phyloP scores from a whole-genome alignment of 257 asterid species.

The Ligustrum vulgare region DNA sequence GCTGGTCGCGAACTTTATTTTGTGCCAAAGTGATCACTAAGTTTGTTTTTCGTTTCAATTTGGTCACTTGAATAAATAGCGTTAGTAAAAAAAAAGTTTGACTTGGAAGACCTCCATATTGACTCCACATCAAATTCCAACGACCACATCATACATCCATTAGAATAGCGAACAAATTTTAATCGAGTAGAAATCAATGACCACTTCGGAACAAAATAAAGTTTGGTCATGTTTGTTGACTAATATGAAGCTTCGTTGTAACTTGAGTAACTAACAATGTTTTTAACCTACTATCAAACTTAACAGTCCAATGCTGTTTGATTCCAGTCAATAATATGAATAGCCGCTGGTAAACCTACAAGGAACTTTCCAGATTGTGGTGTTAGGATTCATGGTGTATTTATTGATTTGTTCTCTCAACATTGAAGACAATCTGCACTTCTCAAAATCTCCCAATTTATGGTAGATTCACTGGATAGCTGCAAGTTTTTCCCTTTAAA shows the following conservation, averaged over 20 bases:
- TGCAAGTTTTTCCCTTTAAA: background rate
- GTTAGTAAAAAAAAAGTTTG: background rate
- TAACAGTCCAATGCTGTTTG: conserved; percentile 10
- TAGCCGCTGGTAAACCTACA: background rate
- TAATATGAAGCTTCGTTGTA: background rate
- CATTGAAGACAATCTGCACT: background rate
- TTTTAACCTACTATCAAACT: background rate
- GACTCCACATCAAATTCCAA: background rate
- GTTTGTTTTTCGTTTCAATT: background rate
- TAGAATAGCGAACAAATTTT: background rate
- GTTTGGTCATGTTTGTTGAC: background rate
- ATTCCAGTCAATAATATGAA: background rate
- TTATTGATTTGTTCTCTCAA: background rate
- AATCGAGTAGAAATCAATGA: background rate
- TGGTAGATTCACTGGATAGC: background rate
- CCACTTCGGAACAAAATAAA: background rate
- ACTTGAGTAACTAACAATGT: background rate
- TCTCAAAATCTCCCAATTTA: conserved; percentile 6
- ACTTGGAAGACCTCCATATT: background rate
- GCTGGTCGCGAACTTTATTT: background rate
- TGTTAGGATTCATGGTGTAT: background rate
- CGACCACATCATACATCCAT: background rate
- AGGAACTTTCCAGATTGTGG: background rate
- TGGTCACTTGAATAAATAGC: background rate
- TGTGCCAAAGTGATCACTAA: background rate